These are phyloP conservation scores for Scheffersomyces segobiensis DNA, from an alignment of 1,139 yeast species.

Conservation along the genomic window DNA sequence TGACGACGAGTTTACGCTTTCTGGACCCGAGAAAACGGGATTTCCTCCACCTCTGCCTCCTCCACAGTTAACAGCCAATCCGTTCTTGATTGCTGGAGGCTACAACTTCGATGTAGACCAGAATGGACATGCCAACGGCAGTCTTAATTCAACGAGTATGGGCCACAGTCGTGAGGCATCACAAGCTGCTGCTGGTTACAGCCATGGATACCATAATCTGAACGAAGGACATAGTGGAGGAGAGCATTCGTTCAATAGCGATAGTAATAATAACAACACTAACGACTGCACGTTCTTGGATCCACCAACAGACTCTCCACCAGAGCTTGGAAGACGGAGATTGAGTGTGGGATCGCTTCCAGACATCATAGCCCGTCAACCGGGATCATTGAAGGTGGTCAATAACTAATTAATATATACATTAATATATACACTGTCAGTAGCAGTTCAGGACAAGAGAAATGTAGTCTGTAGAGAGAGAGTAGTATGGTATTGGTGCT, in stretches of 20 bases:
- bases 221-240: slow-evolving; percentile 5
- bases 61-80: slow-evolving; percentile 20
- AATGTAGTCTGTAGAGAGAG: background rate
- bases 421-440: background rate
- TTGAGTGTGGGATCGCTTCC: slow-evolving; percentile 74
- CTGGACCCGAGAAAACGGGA: slow-evolving; percentile 30
- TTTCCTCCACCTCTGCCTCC: slow-evolving; percentile 8
- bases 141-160: background rate
- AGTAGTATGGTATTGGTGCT: background rate
- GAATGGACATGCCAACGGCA: slow-evolving; percentile 3
- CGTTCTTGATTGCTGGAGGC: slow-evolving; percentile 23
- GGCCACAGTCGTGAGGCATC: background rate
- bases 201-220: slow-evolving; percentile 3
- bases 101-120: slow-evolving; percentile 8
- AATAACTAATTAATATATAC: slow-evolving; percentile 26
- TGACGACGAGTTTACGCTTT: slow-evolving; percentile 37
- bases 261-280: slow-evolving; percentile 17
- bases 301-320: slow-evolving; percentile 11
- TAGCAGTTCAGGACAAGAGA: background rate
- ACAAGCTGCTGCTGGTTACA: slow-evolving; percentile 3
- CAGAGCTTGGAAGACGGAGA: slow-evolving; percentile 49
- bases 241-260: slow-evolving; percentile 22
- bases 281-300: slow-evolving; percentile 15
- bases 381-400: slow-evolving; percentile 48
- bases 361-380: slow-evolving; percentile 53